These are phyloP conservation scores for Boletus vinaceobasis DNA, from an alignment of 768 basidiomycete genomes.

Conservation along the genomic window DNA sequence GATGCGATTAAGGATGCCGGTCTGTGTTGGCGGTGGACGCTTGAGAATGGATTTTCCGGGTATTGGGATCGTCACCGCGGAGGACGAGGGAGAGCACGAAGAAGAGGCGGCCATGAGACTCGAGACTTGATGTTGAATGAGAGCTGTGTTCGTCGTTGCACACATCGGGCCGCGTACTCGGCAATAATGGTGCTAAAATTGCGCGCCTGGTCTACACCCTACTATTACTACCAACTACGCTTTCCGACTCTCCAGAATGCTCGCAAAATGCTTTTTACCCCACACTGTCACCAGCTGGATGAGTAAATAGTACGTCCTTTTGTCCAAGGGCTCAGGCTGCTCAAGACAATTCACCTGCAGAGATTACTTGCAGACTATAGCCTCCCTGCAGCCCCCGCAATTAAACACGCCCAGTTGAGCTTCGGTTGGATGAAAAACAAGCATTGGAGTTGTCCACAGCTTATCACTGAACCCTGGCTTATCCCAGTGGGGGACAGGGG, in stretches of 20 bases:
- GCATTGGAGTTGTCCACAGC: too few relatives aligned
- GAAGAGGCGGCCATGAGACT: constrained; percentile 28
- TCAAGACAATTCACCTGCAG: background rate
- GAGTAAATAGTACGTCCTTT: too few relatives aligned
- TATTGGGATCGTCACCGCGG: constrained; percentile 74
- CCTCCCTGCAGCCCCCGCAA: background rate
- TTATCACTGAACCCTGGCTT: too few relatives aligned
- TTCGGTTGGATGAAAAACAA: too few relatives aligned
- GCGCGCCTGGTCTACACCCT: background rate
- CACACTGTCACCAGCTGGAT: too few relatives aligned
- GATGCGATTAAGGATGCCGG: constrained; percentile 69
- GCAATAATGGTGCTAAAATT: background rate
- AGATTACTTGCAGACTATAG: background rate
- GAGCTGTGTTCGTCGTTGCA: background rate
- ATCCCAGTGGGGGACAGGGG: too few relatives aligned
- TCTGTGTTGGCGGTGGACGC: constrained; percentile 63
- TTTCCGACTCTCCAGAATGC: too few relatives aligned
- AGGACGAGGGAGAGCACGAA: constrained; percentile 70
- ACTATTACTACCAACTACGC: too few relatives aligned
- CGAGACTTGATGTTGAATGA: background rate
- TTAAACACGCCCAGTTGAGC: background rate
- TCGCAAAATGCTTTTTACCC: too few relatives aligned
- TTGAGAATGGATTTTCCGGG: constrained; percentile 83
- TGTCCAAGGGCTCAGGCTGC: background rate
- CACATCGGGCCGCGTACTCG: background rate